Evolutionary conservation across 176 grass and related monocot species (phyloP).

Genomic region (Paspalum notatum): DNA sequence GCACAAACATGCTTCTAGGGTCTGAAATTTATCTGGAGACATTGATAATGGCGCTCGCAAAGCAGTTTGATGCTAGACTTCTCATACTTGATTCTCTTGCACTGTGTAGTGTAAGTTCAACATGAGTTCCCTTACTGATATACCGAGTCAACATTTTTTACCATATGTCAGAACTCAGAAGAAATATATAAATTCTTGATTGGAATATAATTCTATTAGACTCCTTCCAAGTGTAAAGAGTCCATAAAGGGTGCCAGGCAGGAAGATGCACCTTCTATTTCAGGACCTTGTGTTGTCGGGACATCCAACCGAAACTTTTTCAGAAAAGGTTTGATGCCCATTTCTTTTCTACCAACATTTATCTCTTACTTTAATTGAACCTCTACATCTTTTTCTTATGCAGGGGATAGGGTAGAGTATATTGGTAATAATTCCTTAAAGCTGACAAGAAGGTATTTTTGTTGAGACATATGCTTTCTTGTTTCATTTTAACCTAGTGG

Average conservation of each 20-base stretch:
- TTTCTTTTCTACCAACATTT: background rate
- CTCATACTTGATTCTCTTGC: conserved; percentile 74
- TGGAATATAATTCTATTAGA: conserved; percentile 33
- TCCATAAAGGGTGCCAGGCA: conserved; percentile 30
- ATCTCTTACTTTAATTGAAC: conserved; percentile 4
- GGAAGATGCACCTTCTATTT: conserved; percentile 46
- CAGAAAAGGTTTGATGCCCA: conserved; percentile 60
- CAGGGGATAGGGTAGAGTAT: conserved; percentile 71
- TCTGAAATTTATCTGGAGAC: conserved; percentile 84
- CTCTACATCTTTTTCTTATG: conserved; percentile 24
- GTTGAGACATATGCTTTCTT: background rate
- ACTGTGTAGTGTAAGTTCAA: conserved; percentile 59
- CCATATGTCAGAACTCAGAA: background rate
- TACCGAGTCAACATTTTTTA: background rate
- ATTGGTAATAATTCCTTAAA: conserved; percentile 11
- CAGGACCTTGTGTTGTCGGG: conserved; percentile 53
- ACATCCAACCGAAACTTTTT: conserved; percentile 59
- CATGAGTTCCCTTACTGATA: conserved; percentile 24
- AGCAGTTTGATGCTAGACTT: conserved; percentile 69
- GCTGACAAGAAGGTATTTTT: conserved; percentile 34
- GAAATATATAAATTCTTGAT: conserved; percentile 3
- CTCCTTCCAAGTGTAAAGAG: conserved; percentile 43
- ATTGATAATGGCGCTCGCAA: conserved; percentile 81
- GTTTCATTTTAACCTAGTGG: conserved; percentile 1
- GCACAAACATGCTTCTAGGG: conserved; percentile 39